Conservation (phyloP, 116 monocot species). For the Iris pallida region DNA sequence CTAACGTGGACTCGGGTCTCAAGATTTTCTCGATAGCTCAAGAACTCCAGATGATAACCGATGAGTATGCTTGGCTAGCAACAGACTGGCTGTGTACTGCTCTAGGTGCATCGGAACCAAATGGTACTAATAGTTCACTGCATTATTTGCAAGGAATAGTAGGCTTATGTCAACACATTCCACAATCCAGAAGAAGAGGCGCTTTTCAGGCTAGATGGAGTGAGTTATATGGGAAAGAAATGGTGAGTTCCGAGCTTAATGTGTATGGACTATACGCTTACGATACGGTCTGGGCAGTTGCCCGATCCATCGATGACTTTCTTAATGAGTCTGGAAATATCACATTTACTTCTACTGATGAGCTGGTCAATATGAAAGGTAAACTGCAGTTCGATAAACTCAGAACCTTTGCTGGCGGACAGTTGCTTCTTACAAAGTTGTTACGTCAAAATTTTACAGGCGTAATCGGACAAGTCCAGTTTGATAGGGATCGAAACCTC, state of each 20-base stretch:
- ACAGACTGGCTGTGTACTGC: slow-evolving; percentile 51
- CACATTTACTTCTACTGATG: slow-evolving; percentile 22
- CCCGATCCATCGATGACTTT: slow-evolving; percentile 38
- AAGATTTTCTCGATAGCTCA: slow-evolving; percentile 37
- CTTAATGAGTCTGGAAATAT: slow-evolving; percentile 35
- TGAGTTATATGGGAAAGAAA: slow-evolving; percentile 5
- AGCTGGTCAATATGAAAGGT: slow-evolving; percentile 19
- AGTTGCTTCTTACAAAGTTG: slow-evolving; percentile 26
- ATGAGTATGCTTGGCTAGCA: slow-evolving; percentile 49
- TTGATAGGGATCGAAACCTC: slow-evolving; percentile 34
- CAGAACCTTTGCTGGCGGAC: slow-evolving; percentile 39
- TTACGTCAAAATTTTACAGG: slow-evolving; percentile 40
- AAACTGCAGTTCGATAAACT: slow-evolving; percentile 25
- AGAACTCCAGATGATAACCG: slow-evolving; percentile 50
- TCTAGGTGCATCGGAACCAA: slow-evolving; percentile 19
- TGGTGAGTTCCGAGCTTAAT: slow-evolving; percentile 22
- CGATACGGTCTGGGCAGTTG: slow-evolving; percentile 55
- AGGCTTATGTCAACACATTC: slow-evolving; percentile 36
- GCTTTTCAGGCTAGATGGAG: slow-evolving; percentile 32
- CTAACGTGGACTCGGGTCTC: slow-evolving; percentile 41
- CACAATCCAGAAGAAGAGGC: slow-evolving; percentile 20
- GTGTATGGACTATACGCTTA: slow-evolving; percentile 50
- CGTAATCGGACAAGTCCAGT: slow-evolving; percentile 34
- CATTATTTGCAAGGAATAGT: slow-evolving; percentile 45
- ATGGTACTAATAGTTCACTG: background rate